Conservation (phyloP, 163 green algal species). For the Scenedesmus sp. region DNA sequence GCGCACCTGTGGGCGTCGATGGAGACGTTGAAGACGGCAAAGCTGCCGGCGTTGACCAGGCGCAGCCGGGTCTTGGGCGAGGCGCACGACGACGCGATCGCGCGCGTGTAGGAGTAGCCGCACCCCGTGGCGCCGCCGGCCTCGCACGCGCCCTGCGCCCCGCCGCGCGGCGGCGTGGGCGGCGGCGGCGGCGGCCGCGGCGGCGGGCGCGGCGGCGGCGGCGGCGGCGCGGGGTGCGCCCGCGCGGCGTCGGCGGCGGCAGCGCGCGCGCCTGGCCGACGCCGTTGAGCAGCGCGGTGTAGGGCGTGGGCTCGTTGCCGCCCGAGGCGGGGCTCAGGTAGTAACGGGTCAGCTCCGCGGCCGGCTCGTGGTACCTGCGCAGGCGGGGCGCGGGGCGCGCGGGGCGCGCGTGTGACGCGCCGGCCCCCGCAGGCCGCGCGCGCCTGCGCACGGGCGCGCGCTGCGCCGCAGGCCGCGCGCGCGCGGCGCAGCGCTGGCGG, state of each 20-base stretch:
- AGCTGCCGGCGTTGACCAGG: slow-evolving; percentile 5
- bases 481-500: too few species aligned
- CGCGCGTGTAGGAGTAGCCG: neutral
- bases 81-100: neutral
- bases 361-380: too few species aligned
- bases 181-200: too few species aligned
- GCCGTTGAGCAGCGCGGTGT: slow-evolving; percentile 16
- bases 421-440: neutral
- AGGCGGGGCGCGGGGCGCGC: neutral
- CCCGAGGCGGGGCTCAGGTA: neutral
- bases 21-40: slow-evolving; percentile 9
- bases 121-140: neutral
- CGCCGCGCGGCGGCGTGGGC: too few species aligned
- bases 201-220: too few species aligned
- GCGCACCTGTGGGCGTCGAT: slow-evolving; percentile 30
- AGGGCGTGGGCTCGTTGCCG: neutral
- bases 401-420: neutral
- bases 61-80: slow-evolving; percentile 24
- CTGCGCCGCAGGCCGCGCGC: too few species aligned
- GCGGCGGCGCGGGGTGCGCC: too few species aligned
- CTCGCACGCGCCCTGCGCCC: slow-evolving; percentile 5
- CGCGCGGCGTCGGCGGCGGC: neutral
- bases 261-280: too few species aligned
- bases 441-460: too few species aligned
- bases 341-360: too few species aligned